Evolutionary conservation across 2,329 filamentous ascomycete genomes (phyloP), one percentile per base, ranked within the genome.

Genomic region (Stenocarpella maydis): DNA sequence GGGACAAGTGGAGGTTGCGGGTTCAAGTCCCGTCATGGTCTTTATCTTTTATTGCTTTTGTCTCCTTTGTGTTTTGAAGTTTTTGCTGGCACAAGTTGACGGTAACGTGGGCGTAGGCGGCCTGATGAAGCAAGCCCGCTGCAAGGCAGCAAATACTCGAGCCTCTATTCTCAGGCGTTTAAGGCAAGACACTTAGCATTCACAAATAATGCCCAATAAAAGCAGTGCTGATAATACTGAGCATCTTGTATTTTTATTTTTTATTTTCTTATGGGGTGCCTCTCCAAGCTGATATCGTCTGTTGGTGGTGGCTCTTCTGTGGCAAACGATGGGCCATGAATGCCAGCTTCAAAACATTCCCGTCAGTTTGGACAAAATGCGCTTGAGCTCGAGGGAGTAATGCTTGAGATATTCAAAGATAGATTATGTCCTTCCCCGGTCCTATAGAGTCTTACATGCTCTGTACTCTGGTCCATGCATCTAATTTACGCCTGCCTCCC

Each of bases 21-120:
- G 71, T 72, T 69, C 71, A 71, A 72, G 71, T 72, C 65, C 67
- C 64, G 65, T 50, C 60, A 58, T 50, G 69, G 69, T 66, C 55
- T 64, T 34, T 12, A 10, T 65, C 50, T 54, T 61, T 64, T n/a
- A 31, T 50, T 60, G 8, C 12, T 63, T 47, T 26, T 70, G 19
- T 17, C 5, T 28, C n/a, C n/a, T 15, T 17, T 63, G n/a, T 24
- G 17, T 6, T 41, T 72, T 26, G 55, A 9, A 7, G 17, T 4
- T 31, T 53, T 34, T 67, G 61, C 24, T 60, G 49, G 31, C 19
- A 14, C 8, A n/a, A 0, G 41, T 8, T 15, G 9, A 28, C 9
- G 6, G 34, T 21, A 58, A 37, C 8, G 9, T 24, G 37, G 21
- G 10, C 15, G 8, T 24, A 15, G 54, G n/a, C 8, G 21, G 21